Conservation (phyloP, 129 eudicot species). For the Arctium lappa region DNA sequence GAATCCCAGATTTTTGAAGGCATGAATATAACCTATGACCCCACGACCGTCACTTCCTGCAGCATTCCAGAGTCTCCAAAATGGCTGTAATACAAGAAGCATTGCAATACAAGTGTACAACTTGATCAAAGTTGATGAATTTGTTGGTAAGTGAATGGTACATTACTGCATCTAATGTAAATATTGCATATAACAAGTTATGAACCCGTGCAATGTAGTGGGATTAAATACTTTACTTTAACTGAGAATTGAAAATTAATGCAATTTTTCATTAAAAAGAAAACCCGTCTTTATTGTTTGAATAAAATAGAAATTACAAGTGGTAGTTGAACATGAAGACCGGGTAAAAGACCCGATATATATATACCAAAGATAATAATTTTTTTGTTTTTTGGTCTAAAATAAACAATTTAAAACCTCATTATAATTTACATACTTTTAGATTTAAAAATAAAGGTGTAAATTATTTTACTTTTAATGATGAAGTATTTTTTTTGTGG, state of each 20-base stretch:
- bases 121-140: not conserved
- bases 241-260: not conserved
- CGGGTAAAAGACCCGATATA: not conserved
- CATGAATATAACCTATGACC: constrained; percentile 65
- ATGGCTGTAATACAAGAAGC: constrained; percentile 60
- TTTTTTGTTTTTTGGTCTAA: too few relatives aligned
- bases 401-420: too few relatives aligned
- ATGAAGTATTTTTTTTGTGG: too few relatives aligned
- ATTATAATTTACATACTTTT: too few relatives aligned
- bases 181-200: not conserved
- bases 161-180: not conserved
- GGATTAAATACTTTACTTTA: not conserved
- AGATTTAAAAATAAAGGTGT: not conserved
- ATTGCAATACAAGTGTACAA: not conserved
- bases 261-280: not conserved
- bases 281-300: not conserved
- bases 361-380: too few relatives aligned
- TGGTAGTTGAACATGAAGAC: not conserved
- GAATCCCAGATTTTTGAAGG: not conserved
- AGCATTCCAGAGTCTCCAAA: constrained; percentile 98
- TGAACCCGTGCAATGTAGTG: not conserved
- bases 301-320: not conserved
- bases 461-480: too few relatives aligned
- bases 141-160: not conserved
- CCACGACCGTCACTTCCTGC: constrained; percentile 99